Evolutionary conservation across 2,329 filamentous ascomycete genomes (phyloP).

Genomic region (Xylariaceae sp.): DNA sequence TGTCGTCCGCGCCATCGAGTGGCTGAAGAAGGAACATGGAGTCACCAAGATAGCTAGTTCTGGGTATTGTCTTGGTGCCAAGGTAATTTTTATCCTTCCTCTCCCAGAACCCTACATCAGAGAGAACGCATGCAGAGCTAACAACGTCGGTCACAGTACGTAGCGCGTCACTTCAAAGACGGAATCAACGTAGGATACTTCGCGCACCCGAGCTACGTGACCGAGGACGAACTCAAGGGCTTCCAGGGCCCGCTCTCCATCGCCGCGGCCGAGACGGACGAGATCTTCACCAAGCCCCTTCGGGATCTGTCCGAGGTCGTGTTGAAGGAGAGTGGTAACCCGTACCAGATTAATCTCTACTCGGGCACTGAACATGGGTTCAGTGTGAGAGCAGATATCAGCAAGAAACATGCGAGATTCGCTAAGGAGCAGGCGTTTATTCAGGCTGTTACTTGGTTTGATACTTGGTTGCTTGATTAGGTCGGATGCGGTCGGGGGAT

Average conservation of each 20-base stretch:
- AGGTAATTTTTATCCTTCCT: constrained; percentile 44
- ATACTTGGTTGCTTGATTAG: constrained; percentile 31
- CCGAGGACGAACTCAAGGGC: constrained; percentile 61
- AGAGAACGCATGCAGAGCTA: neutral
- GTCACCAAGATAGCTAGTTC: constrained; percentile 60
- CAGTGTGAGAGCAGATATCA: constrained; percentile 63
- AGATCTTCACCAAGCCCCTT: constrained; percentile 62
- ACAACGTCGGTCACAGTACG: constrained; percentile 48
- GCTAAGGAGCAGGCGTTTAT: constrained; percentile 79
- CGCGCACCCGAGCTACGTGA: constrained; percentile 76
- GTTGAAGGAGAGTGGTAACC: constrained; percentile 52
- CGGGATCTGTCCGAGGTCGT: constrained; percentile 65
- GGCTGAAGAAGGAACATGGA: constrained; percentile 54
- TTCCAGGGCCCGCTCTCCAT: constrained; percentile 70
- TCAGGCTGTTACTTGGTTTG: constrained; percentile 77
- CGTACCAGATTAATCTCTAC: constrained; percentile 77
- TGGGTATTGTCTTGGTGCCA: constrained; percentile 76
- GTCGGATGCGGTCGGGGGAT: no score
- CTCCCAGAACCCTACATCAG: neutral
- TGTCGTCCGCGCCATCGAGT: constrained; percentile 51
- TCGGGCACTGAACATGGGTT: constrained; percentile 73
- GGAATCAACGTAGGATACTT: constrained; percentile 69
- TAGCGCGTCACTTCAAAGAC: constrained; percentile 62
- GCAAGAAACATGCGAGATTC: constrained; percentile 57
- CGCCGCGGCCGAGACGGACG: constrained; percentile 61